phyloP scores from a whole-genome alignment of 768 basidiomycete genomes.

The Leccinum olivaceopallidum region DNA sequence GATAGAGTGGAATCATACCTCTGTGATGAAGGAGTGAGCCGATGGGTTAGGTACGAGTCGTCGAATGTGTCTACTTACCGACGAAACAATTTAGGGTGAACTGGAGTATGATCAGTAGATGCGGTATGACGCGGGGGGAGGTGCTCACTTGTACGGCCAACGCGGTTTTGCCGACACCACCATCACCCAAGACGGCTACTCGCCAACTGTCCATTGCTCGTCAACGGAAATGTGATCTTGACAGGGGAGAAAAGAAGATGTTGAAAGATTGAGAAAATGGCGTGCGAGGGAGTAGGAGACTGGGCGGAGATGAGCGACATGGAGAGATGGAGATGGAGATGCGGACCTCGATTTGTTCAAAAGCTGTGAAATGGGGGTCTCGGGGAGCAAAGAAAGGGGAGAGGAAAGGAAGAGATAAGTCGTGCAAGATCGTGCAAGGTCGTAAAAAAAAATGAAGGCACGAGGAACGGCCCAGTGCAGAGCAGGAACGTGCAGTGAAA shows the following conservation, averaged over 20 bases:
- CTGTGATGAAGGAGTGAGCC: conserved; percentile 37
- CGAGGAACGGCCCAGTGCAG: conserved; percentile 25
- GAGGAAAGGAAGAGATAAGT: conserved; percentile 44
- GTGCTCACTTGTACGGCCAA: conserved; percentile 85
- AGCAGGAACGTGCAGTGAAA: conserved; percentile 26
- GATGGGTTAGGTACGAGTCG: conserved; percentile 12
- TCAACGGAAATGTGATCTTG: conserved; percentile 13
- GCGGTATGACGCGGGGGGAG: background rate
- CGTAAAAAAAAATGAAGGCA: conserved; percentile 50
- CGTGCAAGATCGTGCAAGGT: conserved; percentile 69
- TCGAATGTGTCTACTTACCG: conserved; percentile 52
- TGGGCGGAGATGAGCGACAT: conserved; percentile 19
- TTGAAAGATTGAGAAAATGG: conserved; percentile 32
- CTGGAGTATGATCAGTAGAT: conserved; percentile 42
- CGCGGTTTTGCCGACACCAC: conserved; percentile 97
- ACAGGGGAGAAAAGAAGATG: conserved; percentile 21
- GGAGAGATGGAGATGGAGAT: conserved; percentile 23
- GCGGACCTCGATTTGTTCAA: conserved; percentile 33
- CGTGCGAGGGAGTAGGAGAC: conserved; percentile 15
- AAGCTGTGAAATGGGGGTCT: conserved; percentile 31
- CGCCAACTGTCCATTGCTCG: conserved; percentile 89
- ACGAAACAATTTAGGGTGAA: conserved; percentile 97
- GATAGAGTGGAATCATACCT: conserved; percentile 43
- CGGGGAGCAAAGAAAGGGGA: conserved; percentile 41
- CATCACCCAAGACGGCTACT: conserved; percentile 94